Conservation (phyloP, 2,329 filamentous ascomycete genomes). For the Trichoderma guizhouense region DNA sequence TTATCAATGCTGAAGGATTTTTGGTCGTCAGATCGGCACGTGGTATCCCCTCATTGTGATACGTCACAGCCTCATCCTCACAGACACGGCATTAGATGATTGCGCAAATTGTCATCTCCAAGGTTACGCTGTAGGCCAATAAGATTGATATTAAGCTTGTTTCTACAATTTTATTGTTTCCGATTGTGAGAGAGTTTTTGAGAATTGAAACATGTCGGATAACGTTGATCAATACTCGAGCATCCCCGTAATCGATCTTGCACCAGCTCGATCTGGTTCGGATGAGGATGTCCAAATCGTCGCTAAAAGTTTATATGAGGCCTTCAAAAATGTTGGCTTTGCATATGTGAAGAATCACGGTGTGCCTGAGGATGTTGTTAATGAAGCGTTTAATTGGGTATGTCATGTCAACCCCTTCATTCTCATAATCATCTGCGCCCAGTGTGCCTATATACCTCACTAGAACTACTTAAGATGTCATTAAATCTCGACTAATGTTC, state of each 20-base stretch:
- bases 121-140: not conserved
- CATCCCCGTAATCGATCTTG: conserved; percentile 26
- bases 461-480: too few relatives aligned
- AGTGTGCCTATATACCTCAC: not conserved
- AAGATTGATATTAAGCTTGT: not conserved
- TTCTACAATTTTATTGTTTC: not conserved
- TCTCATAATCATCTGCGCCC: too few relatives aligned
- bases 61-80: not conserved
- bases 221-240: not conserved
- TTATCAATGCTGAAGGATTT: not conserved
- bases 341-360: conserved; percentile 36
- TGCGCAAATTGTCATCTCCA: not conserved
- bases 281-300: conserved; percentile 16
- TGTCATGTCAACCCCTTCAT: not conserved
- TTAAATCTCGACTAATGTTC: not conserved
- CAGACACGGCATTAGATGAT: not conserved
- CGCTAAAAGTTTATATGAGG: conserved; percentile 26
- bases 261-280: conserved; percentile 13
- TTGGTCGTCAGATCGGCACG: not conserved
- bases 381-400: conserved; percentile 38
- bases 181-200: not conserved
- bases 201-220: not conserved
- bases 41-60: not conserved
- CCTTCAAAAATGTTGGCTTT: conserved; percentile 34
- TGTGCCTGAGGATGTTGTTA: conserved; percentile 33